These are phyloP conservation scores for Pseudogymnoascus sp. DNA, from an alignment of 2,329 filamentous ascomycete genomes.

Conservation along the genomic window DNA sequence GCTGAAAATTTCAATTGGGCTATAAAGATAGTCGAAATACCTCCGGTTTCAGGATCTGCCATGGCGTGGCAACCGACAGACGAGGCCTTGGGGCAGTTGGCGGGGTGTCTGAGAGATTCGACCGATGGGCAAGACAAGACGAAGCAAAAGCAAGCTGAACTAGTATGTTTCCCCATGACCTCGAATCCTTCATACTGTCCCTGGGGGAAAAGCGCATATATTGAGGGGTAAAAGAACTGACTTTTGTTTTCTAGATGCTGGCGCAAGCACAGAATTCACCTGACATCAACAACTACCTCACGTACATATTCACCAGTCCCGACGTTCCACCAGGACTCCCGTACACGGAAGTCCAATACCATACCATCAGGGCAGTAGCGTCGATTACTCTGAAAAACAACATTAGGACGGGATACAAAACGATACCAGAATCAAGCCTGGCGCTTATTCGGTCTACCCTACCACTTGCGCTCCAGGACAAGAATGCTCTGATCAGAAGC, in stretches of 20 bases:
- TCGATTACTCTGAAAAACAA: constrained; percentile 97
- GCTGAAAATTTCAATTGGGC: constrained; percentile 9
- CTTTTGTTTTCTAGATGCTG: constrained; percentile 64
- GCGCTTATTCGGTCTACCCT: constrained; percentile 74
- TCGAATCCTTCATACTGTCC: constrained; percentile 18
- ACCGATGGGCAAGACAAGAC: constrained; percentile 74
- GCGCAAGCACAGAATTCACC: constrained; percentile 79
- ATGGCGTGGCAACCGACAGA: constrained; percentile 93
- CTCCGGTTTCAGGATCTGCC: constrained; percentile 18
- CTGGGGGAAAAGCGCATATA: neutral
- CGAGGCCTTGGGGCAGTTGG: constrained; percentile 83
- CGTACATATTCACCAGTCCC: constrained; percentile 75
- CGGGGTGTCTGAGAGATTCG: constrained; percentile 84
- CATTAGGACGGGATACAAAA: constrained; percentile 67
- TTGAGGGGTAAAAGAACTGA: constrained; percentile 5
- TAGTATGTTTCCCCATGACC: constrained; percentile 11
- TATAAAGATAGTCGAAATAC: constrained; percentile 4
- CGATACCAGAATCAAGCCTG: constrained; percentile 67
- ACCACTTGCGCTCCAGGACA: constrained; percentile 73
- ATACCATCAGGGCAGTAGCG: constrained; percentile 76
- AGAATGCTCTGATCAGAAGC: constrained; percentile 73
- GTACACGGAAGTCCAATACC: constrained; percentile 56
- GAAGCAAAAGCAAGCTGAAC: constrained; percentile 82
- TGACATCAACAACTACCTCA: constrained; percentile 95
- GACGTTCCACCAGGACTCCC: constrained; percentile 55